Conservation (phyloP, 768 basidiomycete species). For the Podaxis rugospora region DNA sequence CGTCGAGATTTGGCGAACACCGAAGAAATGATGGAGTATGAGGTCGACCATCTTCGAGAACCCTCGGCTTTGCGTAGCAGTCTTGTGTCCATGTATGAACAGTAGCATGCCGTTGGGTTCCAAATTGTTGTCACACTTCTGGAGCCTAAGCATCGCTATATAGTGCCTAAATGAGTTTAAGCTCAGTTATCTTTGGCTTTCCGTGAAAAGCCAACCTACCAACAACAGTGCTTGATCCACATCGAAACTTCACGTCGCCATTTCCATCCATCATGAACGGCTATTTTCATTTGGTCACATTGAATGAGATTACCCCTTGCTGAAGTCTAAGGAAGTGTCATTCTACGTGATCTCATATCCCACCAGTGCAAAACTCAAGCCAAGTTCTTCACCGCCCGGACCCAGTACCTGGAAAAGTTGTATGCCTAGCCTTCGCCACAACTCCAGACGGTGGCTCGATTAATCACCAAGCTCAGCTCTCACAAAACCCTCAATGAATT, state of each 20-base stretch:
- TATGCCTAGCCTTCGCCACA: neutral
- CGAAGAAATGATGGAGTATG: neutral
- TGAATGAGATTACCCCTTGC: neutral
- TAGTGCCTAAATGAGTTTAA: neutral
- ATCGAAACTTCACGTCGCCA: neutral
- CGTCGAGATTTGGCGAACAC: neutral
- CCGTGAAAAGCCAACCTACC: neutral
- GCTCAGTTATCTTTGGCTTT: neutral
- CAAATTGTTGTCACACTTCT: neutral
- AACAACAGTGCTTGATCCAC: neutral
- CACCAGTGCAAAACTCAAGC: too few relatives aligned
- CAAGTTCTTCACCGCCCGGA: too few relatives aligned
- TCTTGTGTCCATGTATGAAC: neutral
- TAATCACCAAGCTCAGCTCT: neutral
- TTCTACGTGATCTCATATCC: too few relatives aligned
- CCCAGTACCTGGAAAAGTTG: neutral
- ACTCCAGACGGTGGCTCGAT: neutral
- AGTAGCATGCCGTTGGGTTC: neutral
- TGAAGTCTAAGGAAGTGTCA: neutral
- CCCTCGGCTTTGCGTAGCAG: neutral
- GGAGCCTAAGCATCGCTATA: neutral
- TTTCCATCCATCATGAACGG: neutral
- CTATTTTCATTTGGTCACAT: neutral
- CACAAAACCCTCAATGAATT: neutral
- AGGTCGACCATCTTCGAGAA: neutral